phyloP scores from a whole-genome alignment of 495 filamentous ascomycete genomes.

The Penicillium desertorum region DNA sequence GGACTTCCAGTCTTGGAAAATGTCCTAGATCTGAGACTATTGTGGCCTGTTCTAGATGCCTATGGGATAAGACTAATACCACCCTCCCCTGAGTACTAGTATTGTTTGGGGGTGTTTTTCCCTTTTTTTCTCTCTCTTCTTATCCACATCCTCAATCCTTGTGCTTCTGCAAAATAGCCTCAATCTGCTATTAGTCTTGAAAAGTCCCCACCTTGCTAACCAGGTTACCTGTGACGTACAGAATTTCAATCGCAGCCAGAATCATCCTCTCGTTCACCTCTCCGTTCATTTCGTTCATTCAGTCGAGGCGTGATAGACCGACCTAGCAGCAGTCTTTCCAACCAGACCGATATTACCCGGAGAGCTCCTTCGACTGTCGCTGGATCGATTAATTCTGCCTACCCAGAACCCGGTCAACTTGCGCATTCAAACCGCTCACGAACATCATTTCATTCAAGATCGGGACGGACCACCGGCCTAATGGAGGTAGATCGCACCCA shows the following conservation, averaged over 20 bases:
- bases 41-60: constrained; percentile 20
- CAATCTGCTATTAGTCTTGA: constrained; percentile 15
- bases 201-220: constrained; percentile 26
- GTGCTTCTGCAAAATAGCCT: constrained; percentile 11
- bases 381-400: constrained; percentile 23
- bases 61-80: constrained; percentile 6
- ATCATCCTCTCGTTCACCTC: constrained; percentile 37
- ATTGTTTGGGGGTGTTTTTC: not conserved
- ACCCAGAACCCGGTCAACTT: constrained; percentile 19
- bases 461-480: constrained; percentile 66
- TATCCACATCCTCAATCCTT: constrained; percentile 1
- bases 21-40: constrained; percentile 18
- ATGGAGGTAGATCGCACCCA: constrained; percentile 77
- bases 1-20: not conserved
- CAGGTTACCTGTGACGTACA: constrained; percentile 22
- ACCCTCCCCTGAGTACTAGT: constrained; percentile 8
- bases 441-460: constrained; percentile 49
- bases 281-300: constrained; percentile 38
- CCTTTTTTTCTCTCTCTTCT: not conserved
- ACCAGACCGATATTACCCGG: constrained; percentile 28
- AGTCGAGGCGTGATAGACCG: constrained; percentile 30
- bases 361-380: constrained; percentile 32
- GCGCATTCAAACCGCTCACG: constrained; percentile 39
- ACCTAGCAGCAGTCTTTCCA: constrained; percentile 32
- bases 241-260: constrained; percentile 37